Evolutionary conservation across 371 early-diverging fungal species (phyloP), one percentile per base, ranked within the genome.

Genomic region (Thermomucor indicae-seudaticae): DNA sequence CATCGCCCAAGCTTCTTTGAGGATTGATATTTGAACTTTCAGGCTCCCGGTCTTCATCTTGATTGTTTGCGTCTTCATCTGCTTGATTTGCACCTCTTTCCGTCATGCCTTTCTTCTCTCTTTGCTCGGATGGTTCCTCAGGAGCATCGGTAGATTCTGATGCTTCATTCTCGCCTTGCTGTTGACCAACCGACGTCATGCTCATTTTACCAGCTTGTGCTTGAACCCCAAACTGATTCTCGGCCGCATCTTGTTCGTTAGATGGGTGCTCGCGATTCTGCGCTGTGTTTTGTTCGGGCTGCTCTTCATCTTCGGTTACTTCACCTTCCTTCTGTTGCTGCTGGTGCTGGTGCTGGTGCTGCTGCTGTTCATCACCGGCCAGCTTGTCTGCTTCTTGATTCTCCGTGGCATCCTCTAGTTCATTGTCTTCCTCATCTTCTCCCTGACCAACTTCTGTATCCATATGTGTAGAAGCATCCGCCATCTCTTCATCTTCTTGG

Each of bases 1-100:
- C 93, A 61, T 94, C 93, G 31, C 92, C 95, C 29, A 96, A 65
- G 24, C 87, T 89, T 48, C 93, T 82, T 62, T 89, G 86, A 22
- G 90, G 86, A 44, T 88, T 85, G 27, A 78, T 69, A 29, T 61
- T 55, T 6, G 39, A 22, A 40, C 69, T 55, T 25, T 58, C 60
- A n/a, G 51, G 34, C 11, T 70, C 55, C 22, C 60, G 47, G 16
- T 66, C 66, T 38, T 60, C 55, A 7, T 62, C 51, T 24, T 66
- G 58, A 19, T 64, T 51, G 2, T 53, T 44, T 3, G 47, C 39
- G 17, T 58, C 49, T 31, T 76, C 72, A 27, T 70, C 62, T 10
- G 71, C 63, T 43, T 71, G 60, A 34, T 76, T 78, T 6, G 63
- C 54, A 20, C 70, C 72, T 43, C 65, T 58, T 45, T 67, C 65